A percentile compares a stretch with the other conserved stretches of the same genome.
Conservation (phyloP, 2,329 filamentous ascomycete genomes). For the Venturia asperata region DNA sequence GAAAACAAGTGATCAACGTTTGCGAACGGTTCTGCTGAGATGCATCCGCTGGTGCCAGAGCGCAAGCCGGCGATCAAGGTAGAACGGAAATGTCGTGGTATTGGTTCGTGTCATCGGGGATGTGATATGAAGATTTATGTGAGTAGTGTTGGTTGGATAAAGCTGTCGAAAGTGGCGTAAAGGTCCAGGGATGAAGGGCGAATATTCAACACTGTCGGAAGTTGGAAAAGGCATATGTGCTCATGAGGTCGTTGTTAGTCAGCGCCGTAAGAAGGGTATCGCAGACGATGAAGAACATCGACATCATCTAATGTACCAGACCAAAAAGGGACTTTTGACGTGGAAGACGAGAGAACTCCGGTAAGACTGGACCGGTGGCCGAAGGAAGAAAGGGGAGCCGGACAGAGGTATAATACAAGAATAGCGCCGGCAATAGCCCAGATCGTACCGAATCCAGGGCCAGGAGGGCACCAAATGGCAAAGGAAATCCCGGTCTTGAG, state of each 20-base stretch:
- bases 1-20: constrained; percentile 8
- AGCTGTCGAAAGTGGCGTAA: neutral
- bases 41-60: neutral
- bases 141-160: neutral
- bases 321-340: neutral
- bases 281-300: constrained; percentile 4
- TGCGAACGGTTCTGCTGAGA: neutral
- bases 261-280: constrained; percentile 12
- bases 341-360: neutral
- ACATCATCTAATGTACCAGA: constrained; percentile 8
- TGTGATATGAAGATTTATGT: neutral
- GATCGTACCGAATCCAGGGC: neutral
- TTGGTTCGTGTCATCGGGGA: neutral
- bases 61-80: neutral
- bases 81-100: neutral
- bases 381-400: neutral
- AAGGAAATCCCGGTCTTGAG: constrained; percentile 4
- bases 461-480: constrained; percentile 1
- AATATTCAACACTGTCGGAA: neutral
- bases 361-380: neutral
- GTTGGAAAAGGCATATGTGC: neutral
- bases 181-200: neutral
- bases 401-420: constrained; percentile 1
- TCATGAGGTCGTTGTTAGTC: neutral
- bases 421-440: neutral